These are phyloP conservation scores for Kurtzmaniella natalensis DNA, from an alignment of 1,139 yeast genomes.

Conservation along the genomic window DNA sequence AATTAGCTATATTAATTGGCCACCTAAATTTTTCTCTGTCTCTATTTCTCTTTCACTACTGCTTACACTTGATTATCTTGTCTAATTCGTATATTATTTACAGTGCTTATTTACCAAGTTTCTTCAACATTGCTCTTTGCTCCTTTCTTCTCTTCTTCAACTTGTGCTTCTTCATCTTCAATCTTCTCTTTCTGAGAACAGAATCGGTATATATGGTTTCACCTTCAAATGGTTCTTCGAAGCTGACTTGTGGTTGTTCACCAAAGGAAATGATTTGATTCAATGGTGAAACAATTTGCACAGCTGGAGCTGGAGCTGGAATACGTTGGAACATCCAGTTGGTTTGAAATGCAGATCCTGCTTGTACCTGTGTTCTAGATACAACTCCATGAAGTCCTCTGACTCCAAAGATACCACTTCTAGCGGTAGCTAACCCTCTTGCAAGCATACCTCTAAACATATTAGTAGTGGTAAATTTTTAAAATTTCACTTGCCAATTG, in stretches of 20 bases:
- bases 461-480: not conserved
- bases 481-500: too few species aligned
- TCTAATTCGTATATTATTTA: not conserved
- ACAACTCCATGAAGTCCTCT: not conserved
- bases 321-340: too few species aligned
- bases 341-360: too few species aligned
- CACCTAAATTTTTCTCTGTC: too few species aligned
- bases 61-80: not conserved
- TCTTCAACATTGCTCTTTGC: slow-evolving; percentile 54
- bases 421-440: not conserved
- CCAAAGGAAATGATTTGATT: too few species aligned
- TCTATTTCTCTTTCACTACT: too few species aligned
- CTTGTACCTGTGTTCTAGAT: too few species aligned
- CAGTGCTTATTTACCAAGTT: slow-evolving; percentile 39
- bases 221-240: too few species aligned
- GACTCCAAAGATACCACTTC: not conserved
- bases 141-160: slow-evolving; percentile 68
- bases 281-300: too few species aligned
- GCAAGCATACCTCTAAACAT: slow-evolving; percentile 1
- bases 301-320: too few species aligned
- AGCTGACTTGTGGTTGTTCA: too few species aligned
- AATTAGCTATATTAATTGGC: too few species aligned
- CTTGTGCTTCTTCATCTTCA: slow-evolving; percentile 72
- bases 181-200: slow-evolving; percentile 63
- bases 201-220: slow-evolving; percentile 47